phyloP scores from a whole-genome alignment of 345 rosid species.

The Melaleuca quinquenervia region DNA sequence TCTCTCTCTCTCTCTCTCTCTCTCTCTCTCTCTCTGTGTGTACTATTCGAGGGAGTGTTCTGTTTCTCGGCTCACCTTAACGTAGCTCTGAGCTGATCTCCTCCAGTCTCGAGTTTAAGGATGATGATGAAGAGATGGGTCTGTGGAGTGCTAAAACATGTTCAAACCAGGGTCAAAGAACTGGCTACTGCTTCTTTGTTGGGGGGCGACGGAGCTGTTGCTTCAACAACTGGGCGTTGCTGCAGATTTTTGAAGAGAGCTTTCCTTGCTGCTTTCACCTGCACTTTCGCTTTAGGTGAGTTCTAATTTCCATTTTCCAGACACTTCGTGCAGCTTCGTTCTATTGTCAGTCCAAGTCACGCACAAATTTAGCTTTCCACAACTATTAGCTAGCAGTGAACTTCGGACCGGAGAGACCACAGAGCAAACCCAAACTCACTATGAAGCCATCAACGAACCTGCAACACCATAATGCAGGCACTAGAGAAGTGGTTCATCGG shows the following conservation, averaged over 20 bases:
- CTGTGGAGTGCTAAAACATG: neutral
- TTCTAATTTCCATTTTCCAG: neutral
- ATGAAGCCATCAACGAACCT: neutral
- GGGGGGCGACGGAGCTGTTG: neutral
- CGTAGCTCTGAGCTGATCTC: neutral
- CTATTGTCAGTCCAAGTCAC: neutral
- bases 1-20: neutral
- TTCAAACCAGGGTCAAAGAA: neutral
- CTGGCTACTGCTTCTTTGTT: slow-evolving; percentile 8
- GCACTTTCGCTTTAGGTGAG: slow-evolving; percentile 49
- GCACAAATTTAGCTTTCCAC: neutral
- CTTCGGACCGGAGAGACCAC: neutral
- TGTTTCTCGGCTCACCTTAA: neutral
- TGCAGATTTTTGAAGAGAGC: slow-evolving; percentile 8
- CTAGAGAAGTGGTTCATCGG: neutral
- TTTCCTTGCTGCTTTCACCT: slow-evolving; percentile 33
- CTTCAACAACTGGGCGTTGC: neutral
- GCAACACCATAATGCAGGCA: neutral
- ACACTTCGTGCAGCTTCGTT: neutral
- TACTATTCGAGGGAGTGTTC: neutral
- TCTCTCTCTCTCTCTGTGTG: neutral
- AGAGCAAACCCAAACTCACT: neutral
- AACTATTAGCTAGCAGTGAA: neutral
- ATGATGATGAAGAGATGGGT: neutral
- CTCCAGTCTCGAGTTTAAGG: neutral